Base-by-base conservation (phyloP, 2,329 filamentous ascomycete species). In the Pestalotiopsis sp. region DNA sequence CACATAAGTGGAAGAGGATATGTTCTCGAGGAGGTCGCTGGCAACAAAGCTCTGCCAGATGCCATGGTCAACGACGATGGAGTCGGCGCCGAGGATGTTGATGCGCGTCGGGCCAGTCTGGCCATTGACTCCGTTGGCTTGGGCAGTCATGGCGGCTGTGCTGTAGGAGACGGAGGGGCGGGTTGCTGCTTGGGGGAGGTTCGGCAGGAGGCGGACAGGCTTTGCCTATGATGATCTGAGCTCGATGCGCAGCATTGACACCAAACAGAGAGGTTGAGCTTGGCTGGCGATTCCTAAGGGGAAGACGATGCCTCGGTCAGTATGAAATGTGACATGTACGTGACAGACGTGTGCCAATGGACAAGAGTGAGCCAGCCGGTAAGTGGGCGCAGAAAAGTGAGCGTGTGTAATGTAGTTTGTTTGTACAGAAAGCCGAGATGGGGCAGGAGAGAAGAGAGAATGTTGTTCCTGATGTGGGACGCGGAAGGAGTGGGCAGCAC, bases 11-110 rank as follows among this genome's bases (percentile, higher is more conserved):
- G 94, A 97, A 22, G 94, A 96, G 64, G 87, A 81, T 69, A 96
- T 85, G 77, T 91, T 92, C 66, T 86, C 81, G 70, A 98, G 84
- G 67, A 99, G 86, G 80, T 99, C 95, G 73, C 90, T 82, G 65
- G 91, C 89, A 70, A 98, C 90, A 78, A 92, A 96, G 76, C 87
- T 87, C 71, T 91, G 88, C 93, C 94, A 98, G 67, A 99, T 88
- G 71, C 92, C 93, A 78, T 97, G 94, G 78, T 98, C 94, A 75
- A 98, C 91, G 71, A 98, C 86, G 74, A 99, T 98, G 76, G 91
- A 92, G 73, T 97, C 93, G 76, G 93, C 92, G 73, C 94, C 94
- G 68, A 99, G 84, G 73, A 99, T 97, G 44, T 88, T 86, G 76
- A 98, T 94, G 77, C 83, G 81, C 64, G 86, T 87, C 35, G 87